phyloP scores from a whole-genome alignment of 495 filamentous ascomycete species.

The Corynascus novoguineensis region DNA sequence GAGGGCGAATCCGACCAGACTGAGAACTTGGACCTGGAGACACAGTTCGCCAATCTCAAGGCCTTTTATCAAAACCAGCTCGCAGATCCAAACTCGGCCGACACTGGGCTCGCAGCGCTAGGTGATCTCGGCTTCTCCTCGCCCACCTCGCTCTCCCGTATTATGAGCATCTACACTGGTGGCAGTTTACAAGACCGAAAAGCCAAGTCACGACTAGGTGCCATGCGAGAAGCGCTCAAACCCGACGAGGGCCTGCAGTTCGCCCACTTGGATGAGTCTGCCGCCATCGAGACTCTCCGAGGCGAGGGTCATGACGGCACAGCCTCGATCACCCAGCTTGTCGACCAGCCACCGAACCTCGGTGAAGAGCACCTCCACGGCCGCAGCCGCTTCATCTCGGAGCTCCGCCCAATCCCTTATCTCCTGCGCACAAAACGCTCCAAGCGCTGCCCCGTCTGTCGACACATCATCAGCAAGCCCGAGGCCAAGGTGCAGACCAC shows the following conservation, averaged over 20 bases:
- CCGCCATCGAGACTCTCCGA: constrained; percentile 42
- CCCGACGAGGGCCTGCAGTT: constrained; percentile 62
- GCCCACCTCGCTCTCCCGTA: constrained; percentile 71
- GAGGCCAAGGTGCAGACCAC: constrained; percentile 82
- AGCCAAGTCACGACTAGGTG: constrained; percentile 56
- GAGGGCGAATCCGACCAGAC: not conserved
- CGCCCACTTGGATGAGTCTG: constrained; percentile 47
- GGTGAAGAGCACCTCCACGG: constrained; percentile 43
- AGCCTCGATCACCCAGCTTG: constrained; percentile 30
- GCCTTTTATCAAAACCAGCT: constrained; percentile 70
- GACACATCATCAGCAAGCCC: constrained; percentile 93
- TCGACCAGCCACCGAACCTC: constrained; percentile 43
- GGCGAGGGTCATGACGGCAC: constrained; percentile 40
- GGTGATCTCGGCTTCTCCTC: constrained; percentile 66
- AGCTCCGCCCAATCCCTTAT: constrained; percentile 71
- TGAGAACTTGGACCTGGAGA: constrained; percentile 37
- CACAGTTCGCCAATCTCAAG: constrained; percentile 55
- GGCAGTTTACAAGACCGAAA: constrained; percentile 56
- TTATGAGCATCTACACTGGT: constrained; percentile 87
- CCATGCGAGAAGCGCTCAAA: constrained; percentile 74
- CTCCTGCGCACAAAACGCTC: constrained; percentile 85
- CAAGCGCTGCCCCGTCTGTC: constrained; percentile 86
- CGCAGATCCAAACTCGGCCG: constrained; percentile 44
- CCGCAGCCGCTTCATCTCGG: constrained; percentile 48
- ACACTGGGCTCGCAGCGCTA: constrained; percentile 48